phyloP scores from a whole-genome alignment of 441 rosid species.

The Erysimum cheiri region DNA sequence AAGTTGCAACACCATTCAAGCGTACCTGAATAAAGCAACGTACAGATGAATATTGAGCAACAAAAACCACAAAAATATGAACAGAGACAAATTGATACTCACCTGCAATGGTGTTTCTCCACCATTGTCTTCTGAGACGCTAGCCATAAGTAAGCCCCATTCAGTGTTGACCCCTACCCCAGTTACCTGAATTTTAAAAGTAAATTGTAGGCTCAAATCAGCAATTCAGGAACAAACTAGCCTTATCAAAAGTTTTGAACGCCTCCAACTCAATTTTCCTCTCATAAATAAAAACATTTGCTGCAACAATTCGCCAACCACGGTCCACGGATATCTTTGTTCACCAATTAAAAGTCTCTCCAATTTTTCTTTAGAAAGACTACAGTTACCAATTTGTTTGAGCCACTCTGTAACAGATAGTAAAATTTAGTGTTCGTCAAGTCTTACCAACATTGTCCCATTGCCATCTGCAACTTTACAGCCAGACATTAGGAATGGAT shows the following conservation, averaged over 20 bases:
- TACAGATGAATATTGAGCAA: conserved; percentile 10
- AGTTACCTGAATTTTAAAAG: conserved; percentile 64
- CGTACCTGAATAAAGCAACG: conserved; percentile 66
- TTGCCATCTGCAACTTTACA: conserved; percentile 98
- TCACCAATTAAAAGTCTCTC: conserved; percentile 12
- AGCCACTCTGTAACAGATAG: conserved; percentile 30
- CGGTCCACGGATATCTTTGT: not conserved
- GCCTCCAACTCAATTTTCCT: conserved; percentile 8
- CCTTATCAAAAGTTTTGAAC: conserved; percentile 15
- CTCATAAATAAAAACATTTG: conserved; percentile 24
- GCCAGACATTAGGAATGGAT: conserved; percentile 96
- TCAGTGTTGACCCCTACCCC: conserved; percentile 95
- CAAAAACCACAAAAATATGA: conserved; percentile 23
- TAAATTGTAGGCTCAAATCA: not conserved
- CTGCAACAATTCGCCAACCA: conserved; percentile 18
- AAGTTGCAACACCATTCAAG: conserved; percentile 93
- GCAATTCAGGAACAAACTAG: conserved; percentile 11
- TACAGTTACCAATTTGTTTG: conserved; percentile 3
- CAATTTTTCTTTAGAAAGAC: conserved; percentile 19
- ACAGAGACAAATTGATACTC: conserved; percentile 23
- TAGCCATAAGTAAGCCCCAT: conserved; percentile 98
- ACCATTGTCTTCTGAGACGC: conserved; percentile 93
- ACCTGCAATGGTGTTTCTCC: conserved; percentile 99
- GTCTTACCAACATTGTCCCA: conserved; percentile 90
- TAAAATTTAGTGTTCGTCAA: conserved; percentile 9